Evolutionary conservation across 805 yeast species (phyloP), one percentile per base, ranked within the genome.

Genomic region (Spencermartinsiella europaea): DNA sequence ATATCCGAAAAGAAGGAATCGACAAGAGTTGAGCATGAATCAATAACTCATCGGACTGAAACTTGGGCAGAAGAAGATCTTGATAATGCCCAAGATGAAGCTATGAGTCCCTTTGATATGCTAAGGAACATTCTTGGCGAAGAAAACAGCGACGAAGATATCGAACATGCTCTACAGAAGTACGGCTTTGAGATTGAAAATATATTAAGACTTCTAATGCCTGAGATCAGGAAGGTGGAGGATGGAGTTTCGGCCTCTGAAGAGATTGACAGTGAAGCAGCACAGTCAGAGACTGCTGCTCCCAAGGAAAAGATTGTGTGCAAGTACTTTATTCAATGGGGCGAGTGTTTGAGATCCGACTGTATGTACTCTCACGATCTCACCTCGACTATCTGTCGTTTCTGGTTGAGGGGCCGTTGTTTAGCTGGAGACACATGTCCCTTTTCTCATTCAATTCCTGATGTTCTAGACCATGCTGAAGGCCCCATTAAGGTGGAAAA

Each of bases 351-450:
- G 10, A 64, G 76, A 12, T 52, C 67, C 3, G 77, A 73, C 48
- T 74, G 78, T 57, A 64, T 64, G 48, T 74, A 71, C 46, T 63
- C 72, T 43, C 78, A 74, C 54, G 76, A 74, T 47, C 41, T 72
- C 25, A 59, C 69, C 1, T 54, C 62, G n/a, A 58, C 71, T 20
- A 65, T 70, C 5, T 74, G 78, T 47, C 61, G 74, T 22, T 74
- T 68, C 54, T 74, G 78, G 78, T 57, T 74, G 4, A 68, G 66
- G 33, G 73, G 74, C 1, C 57, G 60, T 8, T 74, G 78, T 50
- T 42, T 68, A 4, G 72, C 73, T 4, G 77, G 76, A 7, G 67
- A 64, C 7, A 45, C 48, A 2, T 74, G 78, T 53, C 54, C 56
- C 33, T 74, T 72, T 50, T 55, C 67, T 40, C 78, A 74, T 49